Percentiles rank a stretch among this genome's conserved stretches.
phyloP scores from a whole-genome alignment of 2,329 filamentous ascomycete species.

The Colletotrichum cuscutae region DNA sequence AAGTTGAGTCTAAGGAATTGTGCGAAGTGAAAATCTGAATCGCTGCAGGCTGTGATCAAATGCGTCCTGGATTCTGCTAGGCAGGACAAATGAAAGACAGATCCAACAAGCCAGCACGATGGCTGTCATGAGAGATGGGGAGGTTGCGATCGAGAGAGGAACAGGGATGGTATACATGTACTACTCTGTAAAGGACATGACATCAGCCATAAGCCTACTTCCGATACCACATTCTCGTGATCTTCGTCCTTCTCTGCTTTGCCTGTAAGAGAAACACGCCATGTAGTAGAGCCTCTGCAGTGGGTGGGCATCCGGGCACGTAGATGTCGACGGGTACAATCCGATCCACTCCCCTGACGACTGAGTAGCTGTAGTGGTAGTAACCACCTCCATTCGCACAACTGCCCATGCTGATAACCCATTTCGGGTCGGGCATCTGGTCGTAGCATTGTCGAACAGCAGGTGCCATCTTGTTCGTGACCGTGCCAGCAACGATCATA shows the following conservation, averaged over 20 bases:
- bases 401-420: constrained; percentile 75
- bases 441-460: constrained; percentile 73
- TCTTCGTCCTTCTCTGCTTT: constrained; percentile 69
- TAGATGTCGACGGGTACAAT: constrained; percentile 76
- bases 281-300: constrained; percentile 59
- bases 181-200: not conserved
- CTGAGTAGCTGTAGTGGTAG: constrained; percentile 78
- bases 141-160: not conserved
- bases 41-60: too few species aligned
- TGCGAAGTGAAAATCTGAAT: too few species aligned
- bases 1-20: too few species aligned
- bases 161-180: too few species aligned
- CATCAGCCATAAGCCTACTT: constrained; percentile 45
- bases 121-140: not conserved
- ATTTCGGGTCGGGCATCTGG: constrained; percentile 74
- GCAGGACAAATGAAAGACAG: not conserved
- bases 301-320: constrained; percentile 70
- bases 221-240: constrained; percentile 62
- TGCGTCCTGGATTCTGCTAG: too few species aligned
- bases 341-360: constrained; percentile 72
- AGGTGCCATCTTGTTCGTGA: constrained; percentile 76
- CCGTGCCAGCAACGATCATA: constrained; percentile 74
- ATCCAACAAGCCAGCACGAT: too few species aligned
- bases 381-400: constrained; percentile 80
- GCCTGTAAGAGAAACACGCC: constrained; percentile 75